Percentiles rank a stretch among this genome's conserved stretches.
Evolutionary conservation across 495 filamentous ascomycete species (phyloP).

Genomic region (Xylaria nigripes): DNA sequence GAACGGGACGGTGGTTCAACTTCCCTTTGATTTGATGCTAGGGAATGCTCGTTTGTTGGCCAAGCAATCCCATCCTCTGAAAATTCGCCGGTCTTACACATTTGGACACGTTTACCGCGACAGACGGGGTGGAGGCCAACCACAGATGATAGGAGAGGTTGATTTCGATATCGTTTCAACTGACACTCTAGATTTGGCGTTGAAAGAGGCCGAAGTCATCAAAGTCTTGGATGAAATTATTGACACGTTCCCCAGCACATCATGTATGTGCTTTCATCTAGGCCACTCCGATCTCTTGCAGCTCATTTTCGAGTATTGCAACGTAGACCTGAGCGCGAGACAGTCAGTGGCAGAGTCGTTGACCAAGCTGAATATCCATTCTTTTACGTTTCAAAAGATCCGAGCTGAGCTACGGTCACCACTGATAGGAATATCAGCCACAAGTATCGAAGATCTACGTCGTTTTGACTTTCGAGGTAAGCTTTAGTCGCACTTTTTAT

Average conservation of each 20-base stretch:
- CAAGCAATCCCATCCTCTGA: constrained; percentile 47
- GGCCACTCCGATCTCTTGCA: constrained; percentile 83
- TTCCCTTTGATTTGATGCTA: constrained; percentile 86
- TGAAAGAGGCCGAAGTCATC: constrained; percentile 90
- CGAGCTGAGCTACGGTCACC: constrained; percentile 73
- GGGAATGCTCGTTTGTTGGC: constrained; percentile 84
- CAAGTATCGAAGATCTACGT: constrained; percentile 82
- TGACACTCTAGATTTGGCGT: constrained; percentile 68
- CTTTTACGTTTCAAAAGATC: constrained; percentile 78
- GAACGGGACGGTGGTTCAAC: constrained; percentile 74
- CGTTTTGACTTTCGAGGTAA: constrained; percentile 83
- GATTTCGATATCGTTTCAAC: constrained; percentile 90
- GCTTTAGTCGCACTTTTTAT: constrained; percentile 4
- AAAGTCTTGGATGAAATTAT: constrained; percentile 92
- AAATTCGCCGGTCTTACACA: constrained; percentile 69
- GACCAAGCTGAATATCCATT: constrained; percentile 78
- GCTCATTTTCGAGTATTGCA: constrained; percentile 79
- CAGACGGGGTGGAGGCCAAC: constrained; percentile 61
- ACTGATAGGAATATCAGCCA: constrained; percentile 72
- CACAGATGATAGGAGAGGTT: constrained; percentile 74
- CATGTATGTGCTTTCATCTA: constrained; percentile 81
- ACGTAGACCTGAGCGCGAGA: constrained; percentile 60
- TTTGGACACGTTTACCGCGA: constrained; percentile 90
- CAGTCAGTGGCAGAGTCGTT: constrained; percentile 71
- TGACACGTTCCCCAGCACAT: constrained; percentile 66